Base-by-base conservation (phyloP, 1,139 yeast species). In the Debaryomyces sp. region DNA sequence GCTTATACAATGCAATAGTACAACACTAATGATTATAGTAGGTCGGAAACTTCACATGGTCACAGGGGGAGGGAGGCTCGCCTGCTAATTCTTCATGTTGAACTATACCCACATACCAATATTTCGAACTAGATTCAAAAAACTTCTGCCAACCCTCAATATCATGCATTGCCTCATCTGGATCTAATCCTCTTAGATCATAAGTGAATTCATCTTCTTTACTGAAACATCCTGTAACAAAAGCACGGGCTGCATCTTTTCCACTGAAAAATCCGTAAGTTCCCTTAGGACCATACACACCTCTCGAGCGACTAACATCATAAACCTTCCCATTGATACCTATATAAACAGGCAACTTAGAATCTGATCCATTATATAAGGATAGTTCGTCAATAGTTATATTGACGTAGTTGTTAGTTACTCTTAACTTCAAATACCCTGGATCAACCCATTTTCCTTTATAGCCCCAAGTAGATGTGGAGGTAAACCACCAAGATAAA, bases 191-290 rank as follows among this genome's bases (percentile, higher is more conserved):
- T 26, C 96, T 67, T 39, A 88, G 64, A 62, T 89, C 96, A 61
- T 82, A 79, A 0, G 92, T 88, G 57, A 78, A 72, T 55, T 82
- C 84, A 45, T 78, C 82, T 15, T 71, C 75, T 18, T 78, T 75
- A 39, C 68, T 64, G 55, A 89, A 81, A 59, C 96, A 89, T 5
- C 95, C 95, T 1, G 94, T 89, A 4, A 84, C 86, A 58, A 81
- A 85, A 23, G 90, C 90, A 42, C 96, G 68, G 0, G 94, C 86
- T 40, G 83, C 80, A 62, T 89, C 96, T 43, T 68, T 70, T 0
- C 96, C 96, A 22, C 84, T 77, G 59, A 89, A 80, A 46, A 75
- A 69, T 4, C 71, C 63, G 62, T 89, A 89, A 1, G 85, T 64
- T 0, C 91, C 91, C 1, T 74, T 70, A 0, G 88, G 87, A 0